Conservation (phyloP, 192 early-diverging fungal genomes). For the Phlyctochytrium planicorne region DNA sequence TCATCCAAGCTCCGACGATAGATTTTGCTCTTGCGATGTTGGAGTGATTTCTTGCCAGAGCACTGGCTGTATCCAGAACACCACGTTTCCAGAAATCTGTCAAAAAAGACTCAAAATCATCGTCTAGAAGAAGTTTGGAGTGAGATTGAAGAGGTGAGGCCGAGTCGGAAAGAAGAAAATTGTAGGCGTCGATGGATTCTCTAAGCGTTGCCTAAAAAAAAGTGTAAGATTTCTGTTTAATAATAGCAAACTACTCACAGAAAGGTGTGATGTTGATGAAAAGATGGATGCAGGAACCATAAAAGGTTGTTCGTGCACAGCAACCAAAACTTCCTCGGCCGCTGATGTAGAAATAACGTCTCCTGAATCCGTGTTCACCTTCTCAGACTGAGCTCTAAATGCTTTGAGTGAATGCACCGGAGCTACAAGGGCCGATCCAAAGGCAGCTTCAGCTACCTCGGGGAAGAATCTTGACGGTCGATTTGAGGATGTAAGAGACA, state of each 20-base stretch:
- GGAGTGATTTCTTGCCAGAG: neutral
- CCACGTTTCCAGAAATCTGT: neutral
- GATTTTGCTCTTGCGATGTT: neutral
- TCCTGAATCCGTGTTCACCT: neutral
- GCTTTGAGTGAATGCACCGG: constrained; percentile 8
- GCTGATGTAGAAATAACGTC: neutral
- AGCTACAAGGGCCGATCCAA: neutral
- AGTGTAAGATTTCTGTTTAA: neutral
- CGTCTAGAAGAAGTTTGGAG: neutral
- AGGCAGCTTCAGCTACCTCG: constrained; percentile 2
- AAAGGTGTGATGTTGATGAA: neutral
- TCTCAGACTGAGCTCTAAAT: constrained; percentile 4
- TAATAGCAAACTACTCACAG: neutral
- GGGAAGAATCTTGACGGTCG: constrained; percentile 15
- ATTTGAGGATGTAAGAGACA: neutral
- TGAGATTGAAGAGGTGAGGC: neutral
- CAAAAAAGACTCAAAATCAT: neutral
- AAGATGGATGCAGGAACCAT: neutral
- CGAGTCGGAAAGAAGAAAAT: neutral
- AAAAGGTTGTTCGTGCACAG: constrained; percentile 11
- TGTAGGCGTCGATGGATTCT: neutral
- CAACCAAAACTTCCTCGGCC: constrained; percentile 17
- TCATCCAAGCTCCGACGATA: neutral
- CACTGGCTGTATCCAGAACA: neutral
- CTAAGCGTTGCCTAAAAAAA: neutral